Base-by-base conservation (phyloP, 768 basidiomycete species). In the Mycena haematopus region DNA sequence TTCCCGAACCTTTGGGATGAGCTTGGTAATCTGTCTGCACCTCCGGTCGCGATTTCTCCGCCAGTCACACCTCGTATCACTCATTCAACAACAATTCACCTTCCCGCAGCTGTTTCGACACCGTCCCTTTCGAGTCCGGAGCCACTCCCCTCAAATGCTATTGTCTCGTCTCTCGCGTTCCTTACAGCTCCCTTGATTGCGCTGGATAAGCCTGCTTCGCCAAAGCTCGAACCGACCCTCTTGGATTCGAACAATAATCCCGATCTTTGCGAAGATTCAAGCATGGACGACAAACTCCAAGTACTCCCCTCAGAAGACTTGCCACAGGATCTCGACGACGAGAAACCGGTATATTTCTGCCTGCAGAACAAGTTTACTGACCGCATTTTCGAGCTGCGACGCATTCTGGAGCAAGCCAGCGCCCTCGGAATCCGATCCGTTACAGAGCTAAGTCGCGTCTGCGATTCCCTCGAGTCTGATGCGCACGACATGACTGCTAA, bases 1-100 rank as follows among this genome's bases (percentile, higher is more conserved):
- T 36, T 56, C 15, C 52, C 50, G 1, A 35, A 62, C 31, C 56
- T 47, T 22, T 66, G 65, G 51, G 19, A 49, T 25, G 40, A 42
- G 40, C 40, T 42, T n/a, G 17, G 9, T 36, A 15, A 9, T 11
- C 36, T 36, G 6, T 6, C 14, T 36, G 6, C 36, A 15, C 36
- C 36, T 13, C 14, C 40, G 5, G 15, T 9, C 17, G 5, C 40
- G 40, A 17, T 42, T 42, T 42, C 40, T 42, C 3, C 40, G 4
- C 36, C 36, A n/a, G n/a, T n/a, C n/a, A n/a, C n/a, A n/a, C n/a
- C n/a, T n/a, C n/a, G n/a, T n/a, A n/a, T n/a, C n/a, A n/a, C n/a
- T n/a, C n/a, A n/a, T n/a, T n/a, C n/a, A n/a, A n/a, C n/a, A n/a
- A n/a, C n/a, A n/a, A n/a, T n/a, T n/a, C n/a, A n/a, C n/a, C n/a